Evolutionary conservation across 2,329 filamentous ascomycete genomes (phyloP).

Genomic region (Tolypocladium tundrense): DNA sequence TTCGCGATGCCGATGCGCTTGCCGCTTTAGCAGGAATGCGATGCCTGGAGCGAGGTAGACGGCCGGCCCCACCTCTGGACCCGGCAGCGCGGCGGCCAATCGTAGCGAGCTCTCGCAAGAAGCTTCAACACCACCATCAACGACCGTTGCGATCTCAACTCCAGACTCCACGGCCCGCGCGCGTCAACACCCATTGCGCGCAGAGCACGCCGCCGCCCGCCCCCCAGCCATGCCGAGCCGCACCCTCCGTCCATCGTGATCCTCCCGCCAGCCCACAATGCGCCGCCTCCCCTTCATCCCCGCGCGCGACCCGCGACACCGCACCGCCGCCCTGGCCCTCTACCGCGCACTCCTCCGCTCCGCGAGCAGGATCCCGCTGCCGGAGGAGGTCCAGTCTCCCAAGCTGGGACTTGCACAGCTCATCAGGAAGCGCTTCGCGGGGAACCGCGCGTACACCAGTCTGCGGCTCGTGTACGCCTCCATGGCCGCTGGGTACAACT

Average conservation of each 20-base stretch:
- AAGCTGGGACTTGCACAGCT: conserved; percentile 29
- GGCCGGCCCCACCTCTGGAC: neutral
- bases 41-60: too few species aligned
- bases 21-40: neutral
- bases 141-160: neutral
- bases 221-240: neutral
- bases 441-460: conserved; percentile 48
- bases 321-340: conserved; percentile 53
- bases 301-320: conserved; percentile 40
- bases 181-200: neutral
- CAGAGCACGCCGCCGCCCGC: neutral
- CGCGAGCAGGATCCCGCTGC: conserved; percentile 41
- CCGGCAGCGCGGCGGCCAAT: neutral
- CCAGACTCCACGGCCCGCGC: neutral
- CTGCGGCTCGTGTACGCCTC: conserved; percentile 49
- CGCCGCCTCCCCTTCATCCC: conserved; percentile 29
- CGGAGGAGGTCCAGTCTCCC: conserved; percentile 24
- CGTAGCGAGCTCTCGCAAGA: neutral
- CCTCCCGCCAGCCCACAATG: conserved; percentile 9
- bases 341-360: conserved; percentile 59
- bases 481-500: conserved; percentile 59
- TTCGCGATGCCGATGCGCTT: neutral
- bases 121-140: neutral
- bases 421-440: conserved; percentile 51
- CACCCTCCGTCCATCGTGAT: neutral